Percentiles rank a stretch among this genome's conserved stretches.
Evolutionary conservation across 2,329 filamentous ascomycete species (phyloP).

Genomic region (Colletotrichum melonis): DNA sequence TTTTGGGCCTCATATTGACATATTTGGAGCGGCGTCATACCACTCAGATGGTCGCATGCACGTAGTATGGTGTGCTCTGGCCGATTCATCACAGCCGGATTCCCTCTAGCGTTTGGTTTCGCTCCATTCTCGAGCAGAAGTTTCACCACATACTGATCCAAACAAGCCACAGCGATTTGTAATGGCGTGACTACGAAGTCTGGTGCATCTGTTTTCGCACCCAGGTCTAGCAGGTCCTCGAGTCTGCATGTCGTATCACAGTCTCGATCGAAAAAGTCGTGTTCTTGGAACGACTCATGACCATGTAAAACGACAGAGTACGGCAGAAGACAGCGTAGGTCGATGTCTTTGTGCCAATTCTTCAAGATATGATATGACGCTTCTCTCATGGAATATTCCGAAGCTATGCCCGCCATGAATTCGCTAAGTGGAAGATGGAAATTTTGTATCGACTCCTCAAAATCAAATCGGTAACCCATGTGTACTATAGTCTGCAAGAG

Average conservation of each 20-base stretch:
- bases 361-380: too few species aligned
- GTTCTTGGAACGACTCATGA: too few species aligned
- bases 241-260: neutral
- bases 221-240: neutral
- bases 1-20: neutral
- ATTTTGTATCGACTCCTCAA: too few species aligned
- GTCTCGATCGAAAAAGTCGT: too few species aligned
- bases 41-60: accelerated
- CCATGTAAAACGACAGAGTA: neutral
- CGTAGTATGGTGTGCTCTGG: accelerated
- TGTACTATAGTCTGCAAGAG: too few species aligned
- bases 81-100: accelerated
- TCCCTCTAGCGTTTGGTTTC: accelerated
- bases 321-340: too few species aligned
- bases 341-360: too few species aligned
- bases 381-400: too few species aligned
- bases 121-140: neutral
- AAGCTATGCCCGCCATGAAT: too few species aligned
- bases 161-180: neutral
- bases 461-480: too few species aligned
- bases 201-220: neutral
- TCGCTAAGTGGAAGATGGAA: too few species aligned
- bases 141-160: neutral
- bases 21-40: neutral
- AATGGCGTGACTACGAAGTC: neutral